Conservation (phyloP, 352 stramenopile genomes). For the Phytopythium chamaehyphon region DNA sequence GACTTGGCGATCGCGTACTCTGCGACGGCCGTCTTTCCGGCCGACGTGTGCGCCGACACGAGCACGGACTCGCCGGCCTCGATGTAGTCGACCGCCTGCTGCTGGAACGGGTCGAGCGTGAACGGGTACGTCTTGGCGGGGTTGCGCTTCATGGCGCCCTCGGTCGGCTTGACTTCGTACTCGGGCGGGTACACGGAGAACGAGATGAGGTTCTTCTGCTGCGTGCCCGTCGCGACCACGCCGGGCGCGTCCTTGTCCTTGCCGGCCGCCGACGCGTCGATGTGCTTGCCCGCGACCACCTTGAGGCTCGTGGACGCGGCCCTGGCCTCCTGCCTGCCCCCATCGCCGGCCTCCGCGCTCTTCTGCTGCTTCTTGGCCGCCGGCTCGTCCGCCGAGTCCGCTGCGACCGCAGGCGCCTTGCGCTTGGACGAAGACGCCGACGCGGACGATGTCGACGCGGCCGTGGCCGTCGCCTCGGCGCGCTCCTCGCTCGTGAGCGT, state of each 20-base stretch:
- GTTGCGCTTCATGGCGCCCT: constrained; percentile 46
- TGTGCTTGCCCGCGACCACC: constrained; percentile 69
- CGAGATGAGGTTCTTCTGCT: constrained; percentile 94
- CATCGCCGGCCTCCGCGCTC: background rate
- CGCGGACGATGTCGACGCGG: background rate
- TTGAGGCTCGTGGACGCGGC: constrained; percentile 41
- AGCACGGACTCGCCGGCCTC: constrained; percentile 97
- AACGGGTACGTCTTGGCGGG: constrained; percentile 98
- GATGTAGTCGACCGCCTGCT: constrained; percentile 95
- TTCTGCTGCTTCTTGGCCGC: constrained; percentile 51
- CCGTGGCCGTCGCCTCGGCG: constrained; percentile 6
- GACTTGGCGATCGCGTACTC: constrained; percentile 99
- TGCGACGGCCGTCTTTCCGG: constrained; percentile 95
- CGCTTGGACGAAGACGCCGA: constrained; percentile 31
- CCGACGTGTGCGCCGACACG: constrained; percentile 98
- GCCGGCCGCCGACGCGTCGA: constrained; percentile 55
- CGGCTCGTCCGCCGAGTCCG: constrained; percentile 24
- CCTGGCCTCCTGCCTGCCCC: constrained; percentile 2
- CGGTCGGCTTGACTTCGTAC: constrained; percentile 41
- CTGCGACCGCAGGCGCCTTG: constrained; percentile 28
- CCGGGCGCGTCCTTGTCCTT: constrained; percentile 28
- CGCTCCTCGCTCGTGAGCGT: constrained; percentile 63
- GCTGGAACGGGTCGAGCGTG: constrained; percentile 98
- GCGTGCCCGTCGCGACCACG: constrained; percentile 90
- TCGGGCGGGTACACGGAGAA: constrained; percentile 91